A percentile compares a stretch with the other conserved stretches of the same genome.
Evolutionary conservation across 2,329 filamentous ascomycete genomes (phyloP).

Genomic region (Aspergillus carbonarius): DNA sequence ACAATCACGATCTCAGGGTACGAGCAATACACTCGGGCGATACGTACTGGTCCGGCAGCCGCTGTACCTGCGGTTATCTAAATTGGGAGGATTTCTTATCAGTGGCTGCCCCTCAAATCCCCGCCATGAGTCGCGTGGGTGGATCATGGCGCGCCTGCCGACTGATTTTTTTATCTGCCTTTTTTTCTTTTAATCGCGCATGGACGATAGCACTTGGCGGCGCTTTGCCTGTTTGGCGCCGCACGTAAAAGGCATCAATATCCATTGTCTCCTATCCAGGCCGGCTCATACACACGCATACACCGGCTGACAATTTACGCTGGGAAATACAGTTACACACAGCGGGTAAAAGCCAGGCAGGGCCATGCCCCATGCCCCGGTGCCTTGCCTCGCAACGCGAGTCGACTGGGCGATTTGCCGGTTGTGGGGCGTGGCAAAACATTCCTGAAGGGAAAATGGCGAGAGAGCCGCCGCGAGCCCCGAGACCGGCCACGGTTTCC

Average conservation of each 20-base stretch:
- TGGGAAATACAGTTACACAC: not conserved
- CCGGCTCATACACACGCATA: not conserved
- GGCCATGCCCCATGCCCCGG: not conserved
- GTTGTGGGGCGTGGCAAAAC: slow-evolving; percentile 35
- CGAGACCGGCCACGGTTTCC: slow-evolving; percentile 24
- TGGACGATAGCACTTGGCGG: not conserved
- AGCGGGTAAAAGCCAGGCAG: not conserved
- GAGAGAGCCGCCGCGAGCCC: slow-evolving; percentile 14
- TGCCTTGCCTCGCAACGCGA: not conserved
- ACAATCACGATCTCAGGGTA: not conserved
- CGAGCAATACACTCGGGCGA: not conserved
- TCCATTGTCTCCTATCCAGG: not conserved
- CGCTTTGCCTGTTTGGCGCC: not conserved
- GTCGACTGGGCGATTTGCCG: not conserved
- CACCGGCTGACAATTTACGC: not conserved
- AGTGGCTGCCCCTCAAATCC: slow-evolving; percentile 22
- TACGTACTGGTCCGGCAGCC: not conserved
- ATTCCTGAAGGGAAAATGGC: slow-evolving; percentile 28
- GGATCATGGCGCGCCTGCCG: slow-evolving; percentile 24
- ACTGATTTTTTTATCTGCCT: slow-evolving; percentile 6
- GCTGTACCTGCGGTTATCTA: slow-evolving; percentile 20
- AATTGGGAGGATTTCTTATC: slow-evolving; percentile 16
- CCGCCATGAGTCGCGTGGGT: slow-evolving; percentile 25
- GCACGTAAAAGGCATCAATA: not conserved
- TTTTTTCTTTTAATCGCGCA: slow-evolving; percentile 9